Evolutionary conservation across 305 asterid species (phyloP).

Genomic region (Solanum hybrid): DNA sequence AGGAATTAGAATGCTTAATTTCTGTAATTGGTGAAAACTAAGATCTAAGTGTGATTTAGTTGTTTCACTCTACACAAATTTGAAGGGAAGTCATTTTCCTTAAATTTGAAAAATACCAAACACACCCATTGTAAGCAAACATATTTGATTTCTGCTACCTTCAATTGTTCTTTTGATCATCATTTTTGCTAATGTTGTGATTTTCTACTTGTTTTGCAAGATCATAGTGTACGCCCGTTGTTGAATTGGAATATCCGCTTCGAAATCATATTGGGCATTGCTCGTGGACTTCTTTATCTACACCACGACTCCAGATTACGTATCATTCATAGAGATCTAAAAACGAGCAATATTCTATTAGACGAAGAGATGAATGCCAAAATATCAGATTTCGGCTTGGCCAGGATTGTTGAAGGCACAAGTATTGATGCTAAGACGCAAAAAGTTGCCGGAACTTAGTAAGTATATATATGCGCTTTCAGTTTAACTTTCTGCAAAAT

Average conservation of each 20-base stretch:
- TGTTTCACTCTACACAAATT: no score
- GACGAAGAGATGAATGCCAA: slow-evolving; percentile 37
- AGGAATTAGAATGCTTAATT: no score
- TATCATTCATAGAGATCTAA: slow-evolving; percentile 28
- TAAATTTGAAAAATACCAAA: no score
- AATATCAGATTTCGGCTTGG: slow-evolving; percentile 34
- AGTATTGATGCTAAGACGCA: slow-evolving; percentile 22
- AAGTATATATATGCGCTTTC: slow-evolving; percentile 1
- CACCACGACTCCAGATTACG: slow-evolving; percentile 35
- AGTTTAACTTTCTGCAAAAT: neutral
- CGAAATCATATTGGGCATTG: slow-evolving; percentile 26
- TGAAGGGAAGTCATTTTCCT: no score
- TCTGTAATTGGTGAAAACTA: neutral
- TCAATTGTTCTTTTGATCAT: neutral
- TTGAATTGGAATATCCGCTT: slow-evolving; percentile 29
- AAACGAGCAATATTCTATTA: slow-evolving; percentile 29
- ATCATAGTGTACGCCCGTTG: slow-evolving; percentile 5
- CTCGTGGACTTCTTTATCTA: slow-evolving; percentile 33
- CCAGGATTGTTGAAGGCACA: slow-evolving; percentile 23
- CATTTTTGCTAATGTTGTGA: neutral
- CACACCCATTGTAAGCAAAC: neutral
- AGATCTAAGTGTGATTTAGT: no score
- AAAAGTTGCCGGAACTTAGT: slow-evolving; percentile 30
- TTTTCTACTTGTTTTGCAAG: slow-evolving; percentile 2
- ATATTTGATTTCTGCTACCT: neutral